Evolutionary conservation across 1,284 basidiomycete genomes (phyloP).

Genomic region (Ceratobasidium theobromae): DNA sequence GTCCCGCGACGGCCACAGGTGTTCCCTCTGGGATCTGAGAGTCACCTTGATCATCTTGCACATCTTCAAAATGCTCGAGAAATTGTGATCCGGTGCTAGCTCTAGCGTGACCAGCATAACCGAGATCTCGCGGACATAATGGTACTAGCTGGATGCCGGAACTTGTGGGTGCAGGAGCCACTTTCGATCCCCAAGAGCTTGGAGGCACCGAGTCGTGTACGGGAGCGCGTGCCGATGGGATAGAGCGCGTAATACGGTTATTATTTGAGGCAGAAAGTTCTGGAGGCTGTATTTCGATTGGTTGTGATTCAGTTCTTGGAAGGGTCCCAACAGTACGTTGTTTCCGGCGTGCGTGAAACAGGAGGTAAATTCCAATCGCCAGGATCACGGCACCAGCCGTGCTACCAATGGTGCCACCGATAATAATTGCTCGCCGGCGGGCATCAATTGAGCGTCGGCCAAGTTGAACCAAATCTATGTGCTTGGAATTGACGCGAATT

Average conservation of each 20-base stretch:
- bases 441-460: not conserved
- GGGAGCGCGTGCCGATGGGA: not conserved
- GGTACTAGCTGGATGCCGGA: not conserved
- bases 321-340: not conserved
- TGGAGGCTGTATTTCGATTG: not conserved
- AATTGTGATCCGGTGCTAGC: constrained; percentile 21
- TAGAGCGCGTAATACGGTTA: not conserved
- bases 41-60: not conserved
- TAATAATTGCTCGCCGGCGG: not conserved
- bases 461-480: not conserved
- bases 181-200: not conserved
- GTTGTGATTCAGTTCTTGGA: not conserved
- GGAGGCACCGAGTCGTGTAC: not conserved
- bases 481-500: not conserved
- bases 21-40: not conserved
- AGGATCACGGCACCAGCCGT: constrained; percentile 17
- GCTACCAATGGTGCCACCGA: constrained; percentile 17
- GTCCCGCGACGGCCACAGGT: not conserved
- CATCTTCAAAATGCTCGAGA: constrained; percentile 6
- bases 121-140: not conserved
- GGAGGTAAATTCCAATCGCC: not conserved
- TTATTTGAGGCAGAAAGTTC: not conserved
- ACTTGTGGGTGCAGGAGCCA: not conserved
- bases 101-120: not conserved
- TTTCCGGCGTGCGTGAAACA: not conserved